These are phyloP conservation scores for Citrus australasica DNA, from an alignment of 345 rosid genomes.

Conservation along the genomic window DNA sequence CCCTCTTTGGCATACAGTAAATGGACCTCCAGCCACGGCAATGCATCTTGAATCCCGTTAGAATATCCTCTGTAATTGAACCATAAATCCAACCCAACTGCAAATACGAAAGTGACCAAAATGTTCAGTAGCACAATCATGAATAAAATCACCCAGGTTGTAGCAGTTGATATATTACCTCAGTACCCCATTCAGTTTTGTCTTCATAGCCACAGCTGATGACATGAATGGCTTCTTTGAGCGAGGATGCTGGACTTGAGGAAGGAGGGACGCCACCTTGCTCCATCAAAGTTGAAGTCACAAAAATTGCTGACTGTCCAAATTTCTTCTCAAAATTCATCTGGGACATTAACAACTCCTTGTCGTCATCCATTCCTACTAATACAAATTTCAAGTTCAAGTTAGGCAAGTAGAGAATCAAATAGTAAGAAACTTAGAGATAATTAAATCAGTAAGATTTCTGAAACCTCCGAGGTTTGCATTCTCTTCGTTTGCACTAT, in stretches of 20 bases:
- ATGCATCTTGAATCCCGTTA: slow-evolving; percentile 98
- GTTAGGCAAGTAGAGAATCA: background rate
- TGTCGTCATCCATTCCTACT: slow-evolving; percentile 62
- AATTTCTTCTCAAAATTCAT: slow-evolving; percentile 93
- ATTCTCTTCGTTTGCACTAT: slow-evolving; percentile 45
- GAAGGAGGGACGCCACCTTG: slow-evolving; percentile 98
- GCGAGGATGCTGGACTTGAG: slow-evolving; percentile 89
- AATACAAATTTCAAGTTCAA: background rate
- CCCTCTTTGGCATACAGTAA: slow-evolving; percentile 86
- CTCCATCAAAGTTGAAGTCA: slow-evolving; percentile 92
- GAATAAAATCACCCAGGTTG: background rate
- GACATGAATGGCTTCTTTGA: slow-evolving; percentile 98
- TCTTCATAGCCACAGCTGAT: slow-evolving; percentile 97
- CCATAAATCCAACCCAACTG: slow-evolving; percentile 99
- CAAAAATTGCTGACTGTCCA: slow-evolving; percentile 88
- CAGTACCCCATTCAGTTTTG: slow-evolving; percentile 97
- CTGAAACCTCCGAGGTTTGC: slow-evolving; percentile 56
- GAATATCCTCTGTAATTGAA: slow-evolving; percentile 94
- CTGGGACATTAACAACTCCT: slow-evolving; percentile 80
- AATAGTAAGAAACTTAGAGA: background rate
- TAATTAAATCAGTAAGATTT: background rate
- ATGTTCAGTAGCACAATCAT: slow-evolving; percentile 4
- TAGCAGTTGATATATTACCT: slow-evolving; percentile 46
- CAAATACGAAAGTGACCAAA: slow-evolving; percentile 17
- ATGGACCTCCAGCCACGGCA: slow-evolving; percentile 99